Percentiles rank a stretch among this genome's conserved stretches.
Evolutionary conservation across 148 eudicot genomes (phyloP).

Genomic region (Rhododendron mucronatum): DNA sequence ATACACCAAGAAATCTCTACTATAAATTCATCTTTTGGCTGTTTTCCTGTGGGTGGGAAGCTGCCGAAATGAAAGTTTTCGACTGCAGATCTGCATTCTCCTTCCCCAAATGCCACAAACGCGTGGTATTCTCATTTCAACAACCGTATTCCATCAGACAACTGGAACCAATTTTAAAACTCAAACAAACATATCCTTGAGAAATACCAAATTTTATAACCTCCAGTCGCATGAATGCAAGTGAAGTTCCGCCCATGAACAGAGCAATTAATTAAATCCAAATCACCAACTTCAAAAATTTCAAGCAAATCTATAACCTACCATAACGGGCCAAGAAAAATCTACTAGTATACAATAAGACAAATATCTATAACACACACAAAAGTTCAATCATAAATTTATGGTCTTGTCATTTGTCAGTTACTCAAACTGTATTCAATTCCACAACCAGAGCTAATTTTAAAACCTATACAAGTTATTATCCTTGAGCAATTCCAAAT

Average conservation of each 20-base stretch:
- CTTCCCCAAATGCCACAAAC: not conserved
- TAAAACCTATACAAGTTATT: no score
- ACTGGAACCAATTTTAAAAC: not conserved
- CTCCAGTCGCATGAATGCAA: not conserved
- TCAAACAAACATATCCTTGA: not conserved
- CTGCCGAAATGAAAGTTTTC: not conserved
- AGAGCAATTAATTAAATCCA: not conserved
- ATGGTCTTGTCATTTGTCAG: no score
- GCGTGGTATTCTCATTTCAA: not conserved
- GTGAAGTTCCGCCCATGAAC: not conserved
- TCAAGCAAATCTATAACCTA: not conserved
- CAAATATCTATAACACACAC: not conserved
- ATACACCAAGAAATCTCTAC: not conserved
- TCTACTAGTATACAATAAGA: not conserved
- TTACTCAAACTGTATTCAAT: no score
- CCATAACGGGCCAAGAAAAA: not conserved
- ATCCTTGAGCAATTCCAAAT: not conserved
- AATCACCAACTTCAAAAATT: not conserved
- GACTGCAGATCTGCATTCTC: not conserved
- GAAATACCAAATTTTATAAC: not conserved
- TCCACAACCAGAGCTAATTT: no score
- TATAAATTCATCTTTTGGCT: not conserved
- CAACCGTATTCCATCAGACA: not conserved
- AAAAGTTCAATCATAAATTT: not conserved
- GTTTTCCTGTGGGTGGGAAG: not conserved